Evolutionary conservation across 257 asterid species (phyloP).

Genomic region (Penstemon davidsonii): DNA sequence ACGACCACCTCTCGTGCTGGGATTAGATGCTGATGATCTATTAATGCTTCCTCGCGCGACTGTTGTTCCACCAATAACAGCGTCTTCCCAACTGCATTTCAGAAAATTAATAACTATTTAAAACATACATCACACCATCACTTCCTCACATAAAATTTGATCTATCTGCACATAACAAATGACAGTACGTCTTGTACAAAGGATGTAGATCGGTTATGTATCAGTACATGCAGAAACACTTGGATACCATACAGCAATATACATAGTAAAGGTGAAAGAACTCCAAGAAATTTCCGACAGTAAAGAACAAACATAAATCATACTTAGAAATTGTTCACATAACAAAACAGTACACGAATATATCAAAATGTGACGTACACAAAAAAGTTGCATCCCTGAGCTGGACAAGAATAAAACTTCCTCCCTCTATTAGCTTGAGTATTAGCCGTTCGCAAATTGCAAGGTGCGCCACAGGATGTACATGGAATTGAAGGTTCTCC

Average conservation of each 20-base stretch:
- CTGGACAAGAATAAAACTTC: slow-evolving; percentile 85
- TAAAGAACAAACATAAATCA: slow-evolving; percentile 3
- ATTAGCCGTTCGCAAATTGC: slow-evolving; percentile 80
- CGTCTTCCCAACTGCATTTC: slow-evolving; percentile 83
- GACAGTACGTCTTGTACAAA: background rate
- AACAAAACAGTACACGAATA: slow-evolving; percentile 17
- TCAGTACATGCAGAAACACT: background rate
- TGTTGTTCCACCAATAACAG: slow-evolving; percentile 45
- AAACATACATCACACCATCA: background rate
- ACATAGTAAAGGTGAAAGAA: background rate
- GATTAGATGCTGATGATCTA: slow-evolving; percentile 43
- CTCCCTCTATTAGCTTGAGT: slow-evolving; percentile 88
- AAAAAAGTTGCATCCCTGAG: slow-evolving; percentile 81
- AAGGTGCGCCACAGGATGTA: slow-evolving; percentile 70
- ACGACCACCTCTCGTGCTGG: slow-evolving; percentile 60
- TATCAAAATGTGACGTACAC: slow-evolving; percentile 57
- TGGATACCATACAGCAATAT: background rate
- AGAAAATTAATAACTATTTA: slow-evolving; percentile 9
- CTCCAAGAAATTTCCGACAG: slow-evolving; percentile 5
- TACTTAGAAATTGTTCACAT: slow-evolving; percentile 7
- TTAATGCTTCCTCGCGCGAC: slow-evolving; percentile 38
- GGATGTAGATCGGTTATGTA: background rate
- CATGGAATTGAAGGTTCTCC: slow-evolving; percentile 79
- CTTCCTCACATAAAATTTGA: background rate
- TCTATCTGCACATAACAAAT: slow-evolving; percentile 3